Conservation (phyloP, 2,329 filamentous ascomycete species). For the Trichoderma guizhouense region DNA sequence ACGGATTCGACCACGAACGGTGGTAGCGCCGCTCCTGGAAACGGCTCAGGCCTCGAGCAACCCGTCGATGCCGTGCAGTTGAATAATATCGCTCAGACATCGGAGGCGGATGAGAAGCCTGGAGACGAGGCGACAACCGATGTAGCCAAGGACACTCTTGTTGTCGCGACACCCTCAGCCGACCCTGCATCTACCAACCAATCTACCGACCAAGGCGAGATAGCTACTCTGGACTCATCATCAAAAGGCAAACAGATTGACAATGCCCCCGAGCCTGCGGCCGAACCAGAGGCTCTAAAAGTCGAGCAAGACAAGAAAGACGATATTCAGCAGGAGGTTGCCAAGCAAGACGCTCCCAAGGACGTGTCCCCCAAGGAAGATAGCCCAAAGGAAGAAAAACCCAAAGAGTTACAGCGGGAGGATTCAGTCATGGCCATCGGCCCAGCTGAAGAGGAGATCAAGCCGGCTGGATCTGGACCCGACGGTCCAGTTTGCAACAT, state of each 20-base stretch:
- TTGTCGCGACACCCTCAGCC: conserved; percentile 21
- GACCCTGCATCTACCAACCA: conserved; percentile 24
- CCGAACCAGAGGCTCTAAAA: conserved; percentile 23
- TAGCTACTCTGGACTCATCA: conserved; percentile 23
- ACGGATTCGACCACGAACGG: conserved; percentile 33
- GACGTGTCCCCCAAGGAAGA: conserved; percentile 24
- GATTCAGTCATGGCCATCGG: conserved; percentile 43
- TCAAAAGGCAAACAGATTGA: conserved; percentile 37
- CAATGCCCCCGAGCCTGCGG: conserved; percentile 19
- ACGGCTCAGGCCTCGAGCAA: conserved; percentile 33
- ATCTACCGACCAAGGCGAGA: conserved; percentile 25
- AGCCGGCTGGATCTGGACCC: conserved; percentile 31
- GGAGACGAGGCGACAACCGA: neutral
- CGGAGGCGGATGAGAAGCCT: conserved; percentile 5
- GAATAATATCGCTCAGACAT: conserved; percentile 32
- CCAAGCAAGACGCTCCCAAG: neutral
- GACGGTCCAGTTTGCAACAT: conserved; percentile 61
- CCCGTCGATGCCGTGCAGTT: conserved; percentile 38
- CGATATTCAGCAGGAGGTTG: neutral
- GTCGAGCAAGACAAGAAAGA: conserved; percentile 11
- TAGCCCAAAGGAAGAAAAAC: neutral
- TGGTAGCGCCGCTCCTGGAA: conserved; percentile 28
- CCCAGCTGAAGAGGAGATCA: conserved; percentile 42
- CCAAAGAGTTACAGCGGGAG: conserved; percentile 24
- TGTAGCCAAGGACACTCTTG: conserved; percentile 13